Conservation (phyloP, 164 flowering plant species). For the Euptelea pleiosperma region DNA sequence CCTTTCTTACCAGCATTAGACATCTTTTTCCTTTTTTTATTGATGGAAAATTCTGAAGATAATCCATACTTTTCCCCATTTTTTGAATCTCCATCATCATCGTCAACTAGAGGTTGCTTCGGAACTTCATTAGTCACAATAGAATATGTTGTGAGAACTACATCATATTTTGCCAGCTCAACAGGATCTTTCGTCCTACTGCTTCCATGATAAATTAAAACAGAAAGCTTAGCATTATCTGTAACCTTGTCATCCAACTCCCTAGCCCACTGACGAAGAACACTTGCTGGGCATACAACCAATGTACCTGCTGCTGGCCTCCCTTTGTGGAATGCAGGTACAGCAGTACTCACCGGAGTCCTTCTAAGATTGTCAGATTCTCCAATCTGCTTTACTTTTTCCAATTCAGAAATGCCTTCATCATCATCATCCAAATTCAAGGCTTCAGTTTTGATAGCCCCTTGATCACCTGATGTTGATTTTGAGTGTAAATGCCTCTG, state of each 20-base stretch:
- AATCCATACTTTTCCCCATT: constrained; percentile 55
- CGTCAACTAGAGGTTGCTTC: constrained; percentile 78
- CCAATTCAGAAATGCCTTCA: constrained; percentile 31
- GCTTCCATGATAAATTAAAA: constrained; percentile 86
- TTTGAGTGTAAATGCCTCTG: constrained; percentile 48
- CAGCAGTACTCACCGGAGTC: constrained; percentile 33
- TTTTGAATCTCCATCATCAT: constrained; percentile 66
- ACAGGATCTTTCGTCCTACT: constrained; percentile 72
- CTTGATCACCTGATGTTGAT: constrained; percentile 30
- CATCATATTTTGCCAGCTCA: constrained; percentile 83
- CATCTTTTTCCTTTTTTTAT: constrained; percentile 59
- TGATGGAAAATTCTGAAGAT: constrained; percentile 57
- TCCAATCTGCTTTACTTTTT: constrained; percentile 29
- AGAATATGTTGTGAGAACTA: constrained; percentile 89
- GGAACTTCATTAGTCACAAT: constrained; percentile 95
- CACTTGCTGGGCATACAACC: constrained; percentile 96
- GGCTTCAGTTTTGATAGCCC: constrained; percentile 48
- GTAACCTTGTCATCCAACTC: constrained; percentile 86
- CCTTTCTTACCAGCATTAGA: constrained; percentile 44
- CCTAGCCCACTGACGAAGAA: constrained; percentile 92
- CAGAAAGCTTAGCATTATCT: constrained; percentile 56
- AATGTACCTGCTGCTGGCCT: constrained; percentile 89
- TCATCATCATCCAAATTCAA: constrained; percentile 86
- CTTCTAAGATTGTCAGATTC: constrained; percentile 32
- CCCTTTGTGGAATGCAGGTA: constrained; percentile 31